Percentiles rank a stretch among this genome's conserved stretches.
Evolutionary conservation across 768 basidiomycete genomes (phyloP).

Genomic region (Russula vinacea): DNA sequence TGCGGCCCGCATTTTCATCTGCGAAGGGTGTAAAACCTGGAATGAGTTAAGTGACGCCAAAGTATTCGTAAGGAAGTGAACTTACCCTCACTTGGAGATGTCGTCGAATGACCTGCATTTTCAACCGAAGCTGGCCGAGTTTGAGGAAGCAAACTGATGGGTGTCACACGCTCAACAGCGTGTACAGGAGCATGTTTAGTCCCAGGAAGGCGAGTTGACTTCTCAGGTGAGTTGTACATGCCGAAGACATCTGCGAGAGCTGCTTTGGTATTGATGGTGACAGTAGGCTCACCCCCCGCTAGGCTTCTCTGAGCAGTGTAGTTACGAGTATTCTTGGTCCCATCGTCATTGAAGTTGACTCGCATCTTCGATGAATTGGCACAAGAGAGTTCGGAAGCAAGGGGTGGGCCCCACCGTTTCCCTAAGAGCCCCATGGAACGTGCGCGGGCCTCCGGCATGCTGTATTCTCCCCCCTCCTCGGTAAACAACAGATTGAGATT

Average conservation of each 20-base stretch:
- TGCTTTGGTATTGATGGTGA: slow-evolving; percentile 96
- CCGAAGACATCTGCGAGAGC: slow-evolving; percentile 92
- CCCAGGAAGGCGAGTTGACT: slow-evolving; percentile 57
- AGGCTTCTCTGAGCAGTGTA: slow-evolving; percentile 46
- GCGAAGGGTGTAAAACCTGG: slow-evolving; percentile 66
- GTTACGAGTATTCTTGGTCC: slow-evolving; percentile 42
- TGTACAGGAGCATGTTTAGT: slow-evolving; percentile 72
- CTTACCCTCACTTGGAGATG: slow-evolving; percentile 40
- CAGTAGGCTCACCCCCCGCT: slow-evolving; percentile 65
- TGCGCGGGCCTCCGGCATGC: slow-evolving; percentile 79
- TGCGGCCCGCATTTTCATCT: slow-evolving; percentile 52
- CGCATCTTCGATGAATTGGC: slow-evolving; percentile 29
- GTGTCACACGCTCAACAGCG: slow-evolving; percentile 58
- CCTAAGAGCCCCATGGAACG: slow-evolving; percentile 77
- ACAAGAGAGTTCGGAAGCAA: slow-evolving; percentile 37
- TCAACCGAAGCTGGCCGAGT: slow-evolving; percentile 32
- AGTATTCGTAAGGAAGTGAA: not conserved
- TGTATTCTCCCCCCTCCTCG: slow-evolving; percentile 77
- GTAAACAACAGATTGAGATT: slow-evolving; percentile 68
- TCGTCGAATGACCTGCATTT: slow-evolving; percentile 33
- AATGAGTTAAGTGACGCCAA: not conserved
- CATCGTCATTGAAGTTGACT: slow-evolving; percentile 63
- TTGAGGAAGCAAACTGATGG: slow-evolving; percentile 30
- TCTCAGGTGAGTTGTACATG: slow-evolving; percentile 93
- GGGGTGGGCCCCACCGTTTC: slow-evolving; percentile 79